Evolutionary conservation across 2,329 filamentous ascomycete genomes (phyloP).

Genomic region (Colletotrichum salicis): DNA sequence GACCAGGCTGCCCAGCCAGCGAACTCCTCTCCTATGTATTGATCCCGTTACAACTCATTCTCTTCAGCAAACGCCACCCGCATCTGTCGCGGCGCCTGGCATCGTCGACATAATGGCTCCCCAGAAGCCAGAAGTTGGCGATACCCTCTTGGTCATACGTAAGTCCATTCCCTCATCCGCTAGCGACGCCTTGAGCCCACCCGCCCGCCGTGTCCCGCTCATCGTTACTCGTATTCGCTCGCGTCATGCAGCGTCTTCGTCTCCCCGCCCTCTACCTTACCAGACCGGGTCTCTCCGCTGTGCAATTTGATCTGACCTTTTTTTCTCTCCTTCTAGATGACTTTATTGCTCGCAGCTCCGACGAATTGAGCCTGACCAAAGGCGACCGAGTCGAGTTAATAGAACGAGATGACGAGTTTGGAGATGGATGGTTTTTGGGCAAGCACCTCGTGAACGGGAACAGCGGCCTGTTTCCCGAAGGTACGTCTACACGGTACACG

Average conservation of each 20-base stretch:
- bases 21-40: slow-evolving; percentile 35
- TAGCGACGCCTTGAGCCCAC: slow-evolving; percentile 7
- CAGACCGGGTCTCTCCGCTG: background rate
- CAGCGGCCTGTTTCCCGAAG: slow-evolving; percentile 85
- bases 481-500: slow-evolving; percentile 57
- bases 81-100: slow-evolving; percentile 33
- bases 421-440: slow-evolving; percentile 86
- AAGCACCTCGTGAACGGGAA: slow-evolving; percentile 78
- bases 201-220: slow-evolving; percentile 11
- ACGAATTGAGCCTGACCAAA: slow-evolving; percentile 89
- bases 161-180: slow-evolving; percentile 49
- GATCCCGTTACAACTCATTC: slow-evolving; percentile 32
- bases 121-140: slow-evolving; percentile 69
- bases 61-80: slow-evolving; percentile 36
- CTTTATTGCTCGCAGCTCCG: slow-evolving; percentile 89
- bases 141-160: slow-evolving; percentile 78
- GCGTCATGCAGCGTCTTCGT: slow-evolving; percentile 22
- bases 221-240: slow-evolving; percentile 1
- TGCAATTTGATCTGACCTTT: slow-evolving; percentile 4
- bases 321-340: slow-evolving; percentile 70
- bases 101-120: slow-evolving; percentile 54
- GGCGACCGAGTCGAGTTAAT: slow-evolving; percentile 86
- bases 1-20: slow-evolving; percentile 33
- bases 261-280: slow-evolving; percentile 25
- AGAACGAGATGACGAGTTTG: slow-evolving; percentile 88